Percentiles rank a stretch among this genome's conserved stretches.
Evolutionary conservation across 1,284 basidiomycete genomes (phyloP).

Genomic region (Schizophyllum commune): DNA sequence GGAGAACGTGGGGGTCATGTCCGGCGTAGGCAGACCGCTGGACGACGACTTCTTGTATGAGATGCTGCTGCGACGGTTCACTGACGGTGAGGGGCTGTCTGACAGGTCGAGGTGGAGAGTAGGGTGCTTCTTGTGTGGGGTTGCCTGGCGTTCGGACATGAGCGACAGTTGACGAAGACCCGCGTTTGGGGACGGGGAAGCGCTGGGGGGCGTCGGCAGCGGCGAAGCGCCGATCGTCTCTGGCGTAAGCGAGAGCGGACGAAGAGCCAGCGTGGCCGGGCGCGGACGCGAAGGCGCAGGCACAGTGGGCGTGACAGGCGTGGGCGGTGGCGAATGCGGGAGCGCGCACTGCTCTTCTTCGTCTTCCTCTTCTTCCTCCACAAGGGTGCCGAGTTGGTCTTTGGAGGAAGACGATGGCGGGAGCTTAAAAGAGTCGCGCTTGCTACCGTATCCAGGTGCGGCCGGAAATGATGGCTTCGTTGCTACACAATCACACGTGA

Average conservation of each 20-base stretch:
- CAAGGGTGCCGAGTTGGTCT: constrained; percentile 65
- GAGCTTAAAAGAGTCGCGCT: constrained; percentile 74
- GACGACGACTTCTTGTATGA: constrained; percentile 53
- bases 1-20: constrained; percentile 55
- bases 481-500: constrained; percentile 42
- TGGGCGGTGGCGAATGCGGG: constrained; percentile 11
- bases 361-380: constrained; percentile 79
- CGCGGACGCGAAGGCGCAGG: constrained; percentile 33
- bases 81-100: constrained; percentile 10
- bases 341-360: constrained; percentile 30
- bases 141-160: background rate
- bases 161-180: background rate
- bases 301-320: constrained; percentile 16
- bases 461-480: constrained; percentile 50
- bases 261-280: constrained; percentile 53
- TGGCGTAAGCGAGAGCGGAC: constrained; percentile 62
- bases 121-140: background rate
- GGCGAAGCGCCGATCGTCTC: constrained; percentile 24
- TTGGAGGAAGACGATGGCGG: constrained; percentile 53
- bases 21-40: constrained; percentile 58
- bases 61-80: constrained; percentile 47
- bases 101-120: constrained; percentile 20
- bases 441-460: constrained; percentile 37
- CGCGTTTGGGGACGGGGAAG: background rate
- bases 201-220: background rate